Evolutionary conservation across 2,329 filamentous ascomycete species (phyloP).

Genomic region (Pleurostoma richardsiae): DNA sequence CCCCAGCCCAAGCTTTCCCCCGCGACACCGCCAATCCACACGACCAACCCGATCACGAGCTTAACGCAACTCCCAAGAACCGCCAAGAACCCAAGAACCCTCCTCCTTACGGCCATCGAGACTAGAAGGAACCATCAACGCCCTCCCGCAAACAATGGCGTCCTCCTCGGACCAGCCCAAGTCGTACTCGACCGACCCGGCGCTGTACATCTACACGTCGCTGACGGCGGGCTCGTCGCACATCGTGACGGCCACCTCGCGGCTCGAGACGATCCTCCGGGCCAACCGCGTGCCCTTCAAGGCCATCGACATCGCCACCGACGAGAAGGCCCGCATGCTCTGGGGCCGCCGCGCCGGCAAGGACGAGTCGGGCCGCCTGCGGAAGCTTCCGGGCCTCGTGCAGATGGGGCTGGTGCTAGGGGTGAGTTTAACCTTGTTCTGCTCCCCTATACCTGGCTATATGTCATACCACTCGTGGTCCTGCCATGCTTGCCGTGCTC

Average conservation of each 20-base stretch:
- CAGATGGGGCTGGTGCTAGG: constrained; percentile 83
- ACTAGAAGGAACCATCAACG: too few species aligned
- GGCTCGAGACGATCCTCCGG: constrained; percentile 92
- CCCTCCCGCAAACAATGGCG: not conserved
- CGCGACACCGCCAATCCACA: not conserved
- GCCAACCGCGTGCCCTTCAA: constrained; percentile 93
- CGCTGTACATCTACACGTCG: constrained; percentile 93
- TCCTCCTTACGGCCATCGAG: too few species aligned
- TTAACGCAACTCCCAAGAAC: too few species aligned
- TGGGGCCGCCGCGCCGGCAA: constrained; percentile 83
- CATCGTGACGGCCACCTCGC: constrained; percentile 92
- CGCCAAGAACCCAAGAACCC: too few species aligned
- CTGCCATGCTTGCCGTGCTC: too few species aligned
- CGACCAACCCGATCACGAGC: too few species aligned
- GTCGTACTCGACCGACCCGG: constrained; percentile 53
- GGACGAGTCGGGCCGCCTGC: constrained; percentile 51
- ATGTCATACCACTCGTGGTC: too few species aligned
- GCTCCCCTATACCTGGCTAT: not conserved
- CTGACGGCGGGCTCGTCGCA: constrained; percentile 92
- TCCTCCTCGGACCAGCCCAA: constrained; percentile 3
- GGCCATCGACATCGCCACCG: constrained; percentile 84
- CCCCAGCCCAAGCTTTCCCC: not conserved
- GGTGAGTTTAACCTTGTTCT: constrained; percentile 47
- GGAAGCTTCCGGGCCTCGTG: constrained; percentile 84
- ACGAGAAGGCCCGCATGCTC: constrained; percentile 81